Evolutionary conservation across 306 rosid genomes (phyloP).

Genomic region (Prunus campanulata): DNA sequence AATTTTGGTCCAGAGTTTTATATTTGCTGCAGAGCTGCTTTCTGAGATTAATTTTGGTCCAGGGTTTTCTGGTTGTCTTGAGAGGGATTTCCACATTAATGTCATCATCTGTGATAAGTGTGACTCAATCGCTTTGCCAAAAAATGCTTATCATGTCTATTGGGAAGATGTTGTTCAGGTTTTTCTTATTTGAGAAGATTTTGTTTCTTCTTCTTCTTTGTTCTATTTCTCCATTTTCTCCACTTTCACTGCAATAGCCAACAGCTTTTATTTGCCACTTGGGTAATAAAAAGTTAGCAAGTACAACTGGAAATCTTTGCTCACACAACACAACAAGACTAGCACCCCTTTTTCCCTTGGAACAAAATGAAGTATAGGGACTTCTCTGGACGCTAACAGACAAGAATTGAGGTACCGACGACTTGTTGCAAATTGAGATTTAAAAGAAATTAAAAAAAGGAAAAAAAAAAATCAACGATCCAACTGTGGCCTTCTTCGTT

Average conservation of each 20-base stretch:
- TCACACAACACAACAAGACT: background rate
- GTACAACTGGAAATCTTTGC: background rate
- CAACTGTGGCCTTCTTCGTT: background rate
- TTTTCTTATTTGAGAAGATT: background rate
- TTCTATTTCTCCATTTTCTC: background rate
- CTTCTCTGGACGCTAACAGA: background rate
- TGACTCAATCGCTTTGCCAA: background rate
- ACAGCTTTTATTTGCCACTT: too few relatives aligned
- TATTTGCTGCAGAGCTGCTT: too few relatives aligned
- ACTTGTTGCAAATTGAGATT: background rate
- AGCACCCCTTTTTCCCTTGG: background rate
- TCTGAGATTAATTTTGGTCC: too few relatives aligned
- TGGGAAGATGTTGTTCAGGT: background rate
- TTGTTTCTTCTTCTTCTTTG: background rate
- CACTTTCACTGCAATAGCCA: background rate
- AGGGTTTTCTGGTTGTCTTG: too few relatives aligned
- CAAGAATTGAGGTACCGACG: background rate
- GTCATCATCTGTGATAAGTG: background rate
- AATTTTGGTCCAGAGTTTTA: too few relatives aligned
- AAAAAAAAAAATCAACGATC: background rate
- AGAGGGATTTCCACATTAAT: background rate
- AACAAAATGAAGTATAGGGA: background rate
- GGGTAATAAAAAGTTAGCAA: background rate
- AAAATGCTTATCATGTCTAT: background rate
- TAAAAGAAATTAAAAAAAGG: too few relatives aligned